A percentile compares a stretch with the other conserved stretches of the same genome.
Evolutionary conservation across 2,329 filamentous ascomycete species (phyloP).

Genomic region (Fusarium sacchari): DNA sequence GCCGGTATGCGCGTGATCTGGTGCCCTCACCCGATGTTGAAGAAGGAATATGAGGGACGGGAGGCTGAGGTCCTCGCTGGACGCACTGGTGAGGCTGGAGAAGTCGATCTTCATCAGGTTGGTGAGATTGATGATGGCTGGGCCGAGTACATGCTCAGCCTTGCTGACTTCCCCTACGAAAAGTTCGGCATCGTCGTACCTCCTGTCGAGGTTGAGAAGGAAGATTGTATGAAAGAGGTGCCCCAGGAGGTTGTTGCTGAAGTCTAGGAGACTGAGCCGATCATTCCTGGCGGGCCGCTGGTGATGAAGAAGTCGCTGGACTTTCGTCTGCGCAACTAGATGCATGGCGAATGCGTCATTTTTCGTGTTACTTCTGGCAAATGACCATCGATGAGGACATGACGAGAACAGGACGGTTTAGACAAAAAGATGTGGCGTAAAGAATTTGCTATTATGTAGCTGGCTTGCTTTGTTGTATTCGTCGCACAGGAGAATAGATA

Average conservation of each 20-base stretch:
- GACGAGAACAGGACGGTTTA: neutral
- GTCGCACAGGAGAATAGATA: neutral
- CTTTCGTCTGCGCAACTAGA: neutral
- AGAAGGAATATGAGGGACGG: slow-evolving; percentile 78
- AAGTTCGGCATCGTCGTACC: slow-evolving; percentile 67
- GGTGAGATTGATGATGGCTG: slow-evolving; percentile 70
- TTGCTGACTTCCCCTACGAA: slow-evolving; percentile 67
- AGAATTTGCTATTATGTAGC: slow-evolving; percentile 5
- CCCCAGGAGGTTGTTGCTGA: slow-evolving; percentile 19
- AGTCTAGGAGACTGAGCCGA: slow-evolving; percentile 21
- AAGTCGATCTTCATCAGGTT: slow-evolving; percentile 63
- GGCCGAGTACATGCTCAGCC: slow-evolving; percentile 63
- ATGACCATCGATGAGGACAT: neutral
- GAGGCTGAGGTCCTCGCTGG: slow-evolving; percentile 88
- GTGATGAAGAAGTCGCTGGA: slow-evolving; percentile 1
- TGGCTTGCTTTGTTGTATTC: neutral
- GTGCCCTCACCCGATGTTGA: slow-evolving; percentile 84
- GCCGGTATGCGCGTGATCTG: slow-evolving; percentile 96
- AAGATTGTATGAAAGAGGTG: slow-evolving; percentile 54
- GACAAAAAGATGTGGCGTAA: slow-evolving; percentile 1
- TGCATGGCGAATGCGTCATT: neutral
- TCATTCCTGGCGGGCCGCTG: neutral
- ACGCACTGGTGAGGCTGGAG: slow-evolving; percentile 73
- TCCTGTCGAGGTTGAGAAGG: slow-evolving; percentile 54
- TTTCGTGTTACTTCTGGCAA: slow-evolving; percentile 2